Base-by-base conservation (phyloP, 2,329 filamentous ascomycete species). In the Microcyclospora tardicrescens region DNA sequence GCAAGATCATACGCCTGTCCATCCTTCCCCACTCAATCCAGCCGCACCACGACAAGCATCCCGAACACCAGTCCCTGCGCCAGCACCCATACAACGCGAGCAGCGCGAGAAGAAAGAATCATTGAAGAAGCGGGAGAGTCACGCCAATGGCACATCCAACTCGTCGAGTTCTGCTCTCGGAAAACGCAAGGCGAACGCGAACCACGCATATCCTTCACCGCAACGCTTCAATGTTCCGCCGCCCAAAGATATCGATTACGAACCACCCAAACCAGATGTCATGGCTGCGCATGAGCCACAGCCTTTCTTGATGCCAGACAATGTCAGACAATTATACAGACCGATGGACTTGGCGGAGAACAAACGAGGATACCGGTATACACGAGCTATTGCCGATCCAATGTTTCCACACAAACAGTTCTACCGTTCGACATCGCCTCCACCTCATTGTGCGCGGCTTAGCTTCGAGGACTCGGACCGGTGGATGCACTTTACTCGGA, bases 401-500 rank as follows among this genome's bases (percentile, higher is more conserved):
- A 70, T 74, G 14, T 94, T 95, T 54, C 79, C 84, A 6, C 84
- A 86, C 46, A 86, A 79, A 46, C 75, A 93, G 53, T 91, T 83
- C 66, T 95, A 93, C 62, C 81, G 87, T 43, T 80, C 85, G 43
- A 91, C 85, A 33, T 91, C 96, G 56, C 76, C 84, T 5, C 77
- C 78, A 42, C 91, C 93, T 0, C 87, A 84, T 53, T 77, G 79
- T 27, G 74, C 91, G 4, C 80, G 86, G 40, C 79, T 98, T 59
- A 93, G 82, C 64, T 93, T 91, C 55, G 89, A 96, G 58, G 91
- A 98, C 61, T 81, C 83, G 28, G 84, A 89, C 28, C 77, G 79
- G 9, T 82, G 84, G 57, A 83, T 95, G 58, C 82, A 81, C 55
- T 85, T 95, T 55, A 64, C 67, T 37, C 74, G 75, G 44, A 72